phyloP scores from a whole-genome alignment of 2,329 filamentous ascomycete species.

The Calonectria hongkongensis region DNA sequence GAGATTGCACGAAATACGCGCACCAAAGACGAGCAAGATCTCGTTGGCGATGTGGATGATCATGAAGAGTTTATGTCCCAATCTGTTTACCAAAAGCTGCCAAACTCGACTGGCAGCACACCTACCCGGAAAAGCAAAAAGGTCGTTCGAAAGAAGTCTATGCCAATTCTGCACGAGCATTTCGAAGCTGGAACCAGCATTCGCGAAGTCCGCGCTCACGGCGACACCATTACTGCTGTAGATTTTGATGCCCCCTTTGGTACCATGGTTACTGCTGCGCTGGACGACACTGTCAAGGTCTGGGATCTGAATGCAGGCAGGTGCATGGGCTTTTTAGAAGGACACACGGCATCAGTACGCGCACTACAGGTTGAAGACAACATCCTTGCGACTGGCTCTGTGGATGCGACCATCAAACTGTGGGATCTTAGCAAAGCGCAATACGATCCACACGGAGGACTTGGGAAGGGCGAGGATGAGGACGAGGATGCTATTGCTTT shows the following conservation, averaged over 20 bases:
- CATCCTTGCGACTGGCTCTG: conserved; percentile 93
- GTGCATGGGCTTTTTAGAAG: conserved; percentile 93
- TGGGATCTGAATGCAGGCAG: conserved; percentile 97
- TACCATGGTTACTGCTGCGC: conserved; percentile 91
- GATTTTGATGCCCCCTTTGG: conserved; percentile 99
- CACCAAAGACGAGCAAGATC: conserved; percentile 72
- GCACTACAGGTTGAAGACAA: conserved; percentile 96
- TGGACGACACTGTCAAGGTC: conserved; percentile 95
- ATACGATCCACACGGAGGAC: conserved; percentile 82
- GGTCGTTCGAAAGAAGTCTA: conserved; percentile 83
- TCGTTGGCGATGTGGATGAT: conserved; percentile 70
- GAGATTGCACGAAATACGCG: conserved; percentile 71
- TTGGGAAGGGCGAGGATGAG: conserved; percentile 71
- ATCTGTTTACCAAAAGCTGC: conserved; percentile 96
- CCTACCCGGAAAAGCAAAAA: conserved; percentile 70
- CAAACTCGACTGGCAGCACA: conserved; percentile 71
- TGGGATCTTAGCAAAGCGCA: conserved; percentile 96
- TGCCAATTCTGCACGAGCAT: conserved; percentile 97
- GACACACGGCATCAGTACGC: conserved; percentile 94
- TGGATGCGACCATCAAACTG: conserved; percentile 94
- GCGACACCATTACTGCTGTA: conserved; percentile 89
- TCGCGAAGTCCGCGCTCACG: conserved; percentile 90
- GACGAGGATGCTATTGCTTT: conserved; percentile 83
- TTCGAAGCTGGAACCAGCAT: conserved; percentile 93
- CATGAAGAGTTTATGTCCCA: conserved; percentile 91